Conservation (phyloP, 2,329 filamentous ascomycete species). For the Colletotrichum sidae region DNA sequence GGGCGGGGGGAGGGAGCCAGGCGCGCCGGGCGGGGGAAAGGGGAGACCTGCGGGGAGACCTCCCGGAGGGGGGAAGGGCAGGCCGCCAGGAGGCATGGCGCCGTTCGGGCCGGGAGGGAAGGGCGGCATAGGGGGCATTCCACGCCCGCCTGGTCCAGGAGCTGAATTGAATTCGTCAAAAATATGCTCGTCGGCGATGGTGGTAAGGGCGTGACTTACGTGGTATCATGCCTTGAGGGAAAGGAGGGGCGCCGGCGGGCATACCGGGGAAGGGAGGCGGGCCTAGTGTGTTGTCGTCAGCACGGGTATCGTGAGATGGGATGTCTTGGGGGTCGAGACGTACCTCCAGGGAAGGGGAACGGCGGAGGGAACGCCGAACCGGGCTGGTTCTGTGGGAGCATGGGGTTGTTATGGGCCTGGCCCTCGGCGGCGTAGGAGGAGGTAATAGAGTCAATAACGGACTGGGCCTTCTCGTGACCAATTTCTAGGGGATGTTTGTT, state of each 20-base stretch:
- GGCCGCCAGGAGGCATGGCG: slow-evolving; percentile 52
- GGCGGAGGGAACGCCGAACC: slow-evolving; percentile 63
- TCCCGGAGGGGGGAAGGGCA: slow-evolving; percentile 57
- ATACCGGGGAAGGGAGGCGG: slow-evolving; percentile 71
- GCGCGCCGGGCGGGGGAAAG: slow-evolving; percentile 42
- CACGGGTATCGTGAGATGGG: slow-evolving; percentile 1
- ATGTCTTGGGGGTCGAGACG: slow-evolving; percentile 41
- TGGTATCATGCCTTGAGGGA: slow-evolving; percentile 56
- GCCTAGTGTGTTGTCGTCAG: slow-evolving; percentile 51
- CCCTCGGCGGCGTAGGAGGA: slow-evolving; percentile 95
- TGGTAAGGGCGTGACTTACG: slow-evolving; percentile 58
- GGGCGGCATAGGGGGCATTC: slow-evolving; percentile 58
- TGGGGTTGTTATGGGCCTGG: slow-evolving; percentile 86
- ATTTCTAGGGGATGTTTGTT: slow-evolving; percentile 73
- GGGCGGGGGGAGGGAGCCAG: slow-evolving; percentile 53
- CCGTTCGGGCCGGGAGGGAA: slow-evolving; percentile 55
- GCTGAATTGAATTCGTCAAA: slow-evolving; percentile 49
- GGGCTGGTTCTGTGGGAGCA: slow-evolving; percentile 78
- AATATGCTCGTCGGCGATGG: not conserved
- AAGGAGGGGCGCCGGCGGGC: slow-evolving; percentile 54
- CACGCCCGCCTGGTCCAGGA: slow-evolving; percentile 62
- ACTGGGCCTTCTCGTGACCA: slow-evolving; percentile 97
- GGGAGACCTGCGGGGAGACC: slow-evolving; percentile 41
- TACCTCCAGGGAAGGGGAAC: slow-evolving; percentile 72
- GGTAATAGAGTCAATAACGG: slow-evolving; percentile 97